phyloP scores from a whole-genome alignment of 768 basidiomycete genomes.

The Postia placenta region DNA sequence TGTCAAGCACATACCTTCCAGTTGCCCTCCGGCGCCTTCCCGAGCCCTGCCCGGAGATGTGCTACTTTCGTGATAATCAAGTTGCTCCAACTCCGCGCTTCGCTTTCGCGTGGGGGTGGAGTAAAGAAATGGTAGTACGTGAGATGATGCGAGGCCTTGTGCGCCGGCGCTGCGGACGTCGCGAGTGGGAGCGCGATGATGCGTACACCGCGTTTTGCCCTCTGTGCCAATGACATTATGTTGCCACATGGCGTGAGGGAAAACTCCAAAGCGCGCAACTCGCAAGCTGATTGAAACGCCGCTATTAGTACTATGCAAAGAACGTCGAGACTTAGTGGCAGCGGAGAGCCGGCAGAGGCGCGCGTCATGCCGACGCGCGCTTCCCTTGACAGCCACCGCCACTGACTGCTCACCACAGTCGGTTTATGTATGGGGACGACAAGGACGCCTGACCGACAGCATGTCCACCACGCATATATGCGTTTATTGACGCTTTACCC shows the following conservation, averaged over 20 bases:
- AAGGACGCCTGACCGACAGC: too few species aligned
- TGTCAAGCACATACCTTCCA: constrained; percentile 76
- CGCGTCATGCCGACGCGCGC: background rate
- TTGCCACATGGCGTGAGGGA: background rate
- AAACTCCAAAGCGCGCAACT: background rate
- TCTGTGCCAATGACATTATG: constrained; percentile 9
- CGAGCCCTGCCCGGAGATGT: constrained; percentile 59
- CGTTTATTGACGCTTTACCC: too few species aligned
- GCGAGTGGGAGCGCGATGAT: constrained; percentile 43
- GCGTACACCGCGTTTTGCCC: constrained; percentile 29
- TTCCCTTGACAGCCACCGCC: background rate
- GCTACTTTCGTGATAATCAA: constrained; percentile 48
- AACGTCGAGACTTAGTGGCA: background rate
- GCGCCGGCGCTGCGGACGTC: constrained; percentile 12
- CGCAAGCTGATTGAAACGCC: background rate
- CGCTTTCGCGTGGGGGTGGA: constrained; percentile 17
- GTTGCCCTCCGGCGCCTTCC: constrained; percentile 53
- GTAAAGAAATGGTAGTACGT: constrained; percentile 39
- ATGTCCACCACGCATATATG: too few species aligned
- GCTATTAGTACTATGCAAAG: too few species aligned
- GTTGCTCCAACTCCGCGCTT: constrained; percentile 36
- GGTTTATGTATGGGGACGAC: too few species aligned
- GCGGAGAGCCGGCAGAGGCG: too few species aligned
- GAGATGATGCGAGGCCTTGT: constrained; percentile 19
- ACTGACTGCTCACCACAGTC: too few species aligned